phyloP scores from a whole-genome alignment of 2,329 filamentous ascomycete species.

The Aspergillus pseudonomiae region DNA sequence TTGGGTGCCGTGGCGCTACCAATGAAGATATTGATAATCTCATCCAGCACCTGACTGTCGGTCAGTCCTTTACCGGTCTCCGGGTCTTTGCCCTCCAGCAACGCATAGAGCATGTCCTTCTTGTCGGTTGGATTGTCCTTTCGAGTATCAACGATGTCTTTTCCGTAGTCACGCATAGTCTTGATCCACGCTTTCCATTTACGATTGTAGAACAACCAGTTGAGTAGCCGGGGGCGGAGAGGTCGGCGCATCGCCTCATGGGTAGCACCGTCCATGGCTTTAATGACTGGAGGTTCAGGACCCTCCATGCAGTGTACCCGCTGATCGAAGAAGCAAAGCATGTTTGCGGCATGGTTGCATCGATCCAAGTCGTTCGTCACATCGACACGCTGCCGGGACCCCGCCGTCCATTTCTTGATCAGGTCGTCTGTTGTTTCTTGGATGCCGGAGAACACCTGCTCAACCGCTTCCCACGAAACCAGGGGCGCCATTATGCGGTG shows the following conservation, averaged over 20 bases:
- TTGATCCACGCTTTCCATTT: conserved; percentile 60
- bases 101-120: conserved; percentile 63
- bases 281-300: conserved; percentile 52
- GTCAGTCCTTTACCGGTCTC: conserved; percentile 62
- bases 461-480: conserved; percentile 46
- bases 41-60: conserved; percentile 66
- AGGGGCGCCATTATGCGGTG: conserved; percentile 53
- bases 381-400: conserved; percentile 43
- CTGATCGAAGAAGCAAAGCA: conserved; percentile 56
- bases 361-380: conserved; percentile 56
- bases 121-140: conserved; percentile 57
- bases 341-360: conserved; percentile 57
- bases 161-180: conserved; percentile 58
- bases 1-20: conserved; percentile 73
- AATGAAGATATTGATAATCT: conserved; percentile 67
- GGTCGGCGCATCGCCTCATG: conserved; percentile 60
- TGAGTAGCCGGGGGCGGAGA: conserved; percentile 55
- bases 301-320: conserved; percentile 53
- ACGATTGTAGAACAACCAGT: conserved; percentile 54
- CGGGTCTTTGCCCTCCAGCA: conserved; percentile 63
- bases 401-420: conserved; percentile 53
- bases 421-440: conserved; percentile 55
- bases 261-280: conserved; percentile 59
- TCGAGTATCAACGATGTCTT: conserved; percentile 61
- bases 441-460: conserved; percentile 52